phyloP scores from a whole-genome alignment of 2,329 filamentous ascomycete genomes.

The Sclerotinia trifoliorum region DNA sequence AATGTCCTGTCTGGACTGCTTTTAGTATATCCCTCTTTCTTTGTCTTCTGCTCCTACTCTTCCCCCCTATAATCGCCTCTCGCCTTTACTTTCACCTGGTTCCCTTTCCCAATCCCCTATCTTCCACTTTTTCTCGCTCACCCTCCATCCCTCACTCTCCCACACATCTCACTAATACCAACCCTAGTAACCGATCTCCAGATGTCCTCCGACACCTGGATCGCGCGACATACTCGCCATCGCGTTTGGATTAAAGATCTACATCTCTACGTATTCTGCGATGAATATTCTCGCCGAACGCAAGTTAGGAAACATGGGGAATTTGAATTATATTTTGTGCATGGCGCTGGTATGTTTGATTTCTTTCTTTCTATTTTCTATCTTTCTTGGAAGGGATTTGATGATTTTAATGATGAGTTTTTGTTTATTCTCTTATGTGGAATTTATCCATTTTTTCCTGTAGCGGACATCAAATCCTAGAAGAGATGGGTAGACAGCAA shows the following conservation, averaged over 20 bases:
- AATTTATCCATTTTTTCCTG: accelerated
- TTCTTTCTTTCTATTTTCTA: not conserved
- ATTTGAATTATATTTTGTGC: constrained; percentile 39
- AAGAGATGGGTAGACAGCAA: not conserved
- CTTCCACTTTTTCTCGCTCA: no score
- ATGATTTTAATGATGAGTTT: not conserved
- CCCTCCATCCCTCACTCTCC: not conserved
- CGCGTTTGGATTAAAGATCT: constrained; percentile 54
- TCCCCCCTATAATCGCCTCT: not conserved
- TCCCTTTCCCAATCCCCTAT: no score
- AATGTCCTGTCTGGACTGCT: constrained; percentile 63
- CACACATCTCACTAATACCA: not conserved
- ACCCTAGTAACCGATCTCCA: constrained; percentile 51
- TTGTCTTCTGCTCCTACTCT: no score
- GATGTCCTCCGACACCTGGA: constrained; percentile 50
- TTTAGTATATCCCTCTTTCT: constrained; percentile 48
- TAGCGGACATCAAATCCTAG: accelerated
- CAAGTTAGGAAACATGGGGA: constrained; percentile 45
- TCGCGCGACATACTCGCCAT: constrained; percentile 48
- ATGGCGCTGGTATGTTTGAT: constrained; percentile 32
- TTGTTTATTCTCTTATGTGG: not conserved
- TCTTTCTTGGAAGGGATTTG: not conserved
- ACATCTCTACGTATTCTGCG: constrained; percentile 58
- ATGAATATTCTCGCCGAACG: constrained; percentile 54
- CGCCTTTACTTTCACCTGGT: not conserved